A percentile compares a stretch with the other conserved stretches of the same genome.
phyloP scores from a whole-genome alignment of 768 basidiomycete species.

The Rhizopogon sp. region DNA sequence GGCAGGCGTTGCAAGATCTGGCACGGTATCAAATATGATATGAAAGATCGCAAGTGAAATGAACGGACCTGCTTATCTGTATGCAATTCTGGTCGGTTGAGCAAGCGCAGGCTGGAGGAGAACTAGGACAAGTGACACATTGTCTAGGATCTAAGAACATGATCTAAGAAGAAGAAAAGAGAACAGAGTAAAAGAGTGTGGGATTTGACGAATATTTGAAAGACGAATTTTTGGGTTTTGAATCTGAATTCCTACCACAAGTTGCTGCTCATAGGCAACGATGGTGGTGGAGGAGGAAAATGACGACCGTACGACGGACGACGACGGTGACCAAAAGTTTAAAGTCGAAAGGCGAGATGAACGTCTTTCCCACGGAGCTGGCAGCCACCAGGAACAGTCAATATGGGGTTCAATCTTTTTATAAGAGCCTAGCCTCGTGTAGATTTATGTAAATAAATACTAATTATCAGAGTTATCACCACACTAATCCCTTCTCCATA shows the following conservation, averaged over 20 bases:
- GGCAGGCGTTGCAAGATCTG: constrained; percentile 59
- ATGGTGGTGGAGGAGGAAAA: constrained; percentile 5
- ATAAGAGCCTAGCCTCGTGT: too few relatives aligned
- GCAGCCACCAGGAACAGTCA: not conserved
- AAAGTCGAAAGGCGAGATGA: not conserved
- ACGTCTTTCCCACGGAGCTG: not conserved
- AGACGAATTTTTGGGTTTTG: constrained; percentile 11
- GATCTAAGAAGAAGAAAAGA: constrained; percentile 20
- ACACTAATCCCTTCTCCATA: constrained; percentile 1
- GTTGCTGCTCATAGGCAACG: constrained; percentile 14
- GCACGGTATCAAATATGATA: constrained; percentile 1
- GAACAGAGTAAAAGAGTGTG: constrained; percentile 30
- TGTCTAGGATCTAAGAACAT: constrained; percentile 35
- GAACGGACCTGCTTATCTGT: constrained; percentile 51
- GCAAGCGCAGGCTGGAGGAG: constrained; percentile 51
- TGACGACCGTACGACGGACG: not conserved
- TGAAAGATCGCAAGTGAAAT: not conserved
- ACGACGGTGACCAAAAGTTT: too few relatives aligned
- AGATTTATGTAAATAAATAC: too few relatives aligned
- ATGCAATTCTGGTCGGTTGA: constrained; percentile 51
- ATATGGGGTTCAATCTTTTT: too few relatives aligned
- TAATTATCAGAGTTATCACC: not conserved
- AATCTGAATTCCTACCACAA: constrained; percentile 16
- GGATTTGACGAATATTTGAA: constrained; percentile 15
- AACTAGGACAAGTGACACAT: constrained; percentile 48